These are phyloP conservation scores for Neophaeococcomyces aloes DNA, from an alignment of 2,329 filamentous ascomycete genomes.

Conservation along the genomic window DNA sequence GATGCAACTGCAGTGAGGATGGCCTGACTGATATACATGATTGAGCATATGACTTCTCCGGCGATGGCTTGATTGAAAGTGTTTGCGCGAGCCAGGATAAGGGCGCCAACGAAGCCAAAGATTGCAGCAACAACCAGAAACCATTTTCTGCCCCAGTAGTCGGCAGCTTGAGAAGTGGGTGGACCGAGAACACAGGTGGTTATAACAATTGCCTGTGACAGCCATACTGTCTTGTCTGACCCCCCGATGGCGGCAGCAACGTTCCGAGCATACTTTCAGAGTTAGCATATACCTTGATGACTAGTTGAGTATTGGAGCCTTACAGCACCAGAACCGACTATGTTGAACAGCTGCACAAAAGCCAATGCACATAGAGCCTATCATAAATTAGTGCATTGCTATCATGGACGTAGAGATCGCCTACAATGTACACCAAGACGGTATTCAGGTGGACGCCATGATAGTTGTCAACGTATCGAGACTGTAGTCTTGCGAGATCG, in stretches of 20 bases:
- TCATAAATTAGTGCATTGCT: neutral
- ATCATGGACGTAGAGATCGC: neutral
- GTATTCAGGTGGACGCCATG: slow-evolving; percentile 6
- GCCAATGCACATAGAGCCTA: neutral
- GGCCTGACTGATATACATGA: slow-evolving; percentile 9
- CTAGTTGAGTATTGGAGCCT: neutral
- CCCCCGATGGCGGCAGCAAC: slow-evolving; percentile 14
- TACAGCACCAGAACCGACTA: slow-evolving; percentile 7
- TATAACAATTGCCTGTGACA: slow-evolving; percentile 12
- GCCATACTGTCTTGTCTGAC: slow-evolving; percentile 9
- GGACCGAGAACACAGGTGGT: slow-evolving; percentile 11
- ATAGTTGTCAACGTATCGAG: slow-evolving; percentile 3
- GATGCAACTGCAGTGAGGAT: slow-evolving; percentile 14
- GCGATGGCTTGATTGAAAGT: slow-evolving; percentile 9
- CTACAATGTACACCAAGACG: slow-evolving; percentile 4
- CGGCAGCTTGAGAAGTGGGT: slow-evolving; percentile 11
- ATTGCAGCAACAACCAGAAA: slow-evolving; percentile 7
- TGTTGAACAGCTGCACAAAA: slow-evolving; percentile 6
- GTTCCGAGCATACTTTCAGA: slow-evolving; percentile 1
- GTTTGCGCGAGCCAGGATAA: slow-evolving; percentile 10
- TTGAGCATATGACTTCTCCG: slow-evolving; percentile 5
- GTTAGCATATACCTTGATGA: neutral
- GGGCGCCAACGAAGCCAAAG: slow-evolving; percentile 9
- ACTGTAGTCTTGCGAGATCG: neutral
- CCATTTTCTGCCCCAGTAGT: slow-evolving; percentile 14